These are phyloP conservation scores for Phaffia australis DNA, from an alignment of 768 basidiomycete genomes.

Conservation along the genomic window DNA sequence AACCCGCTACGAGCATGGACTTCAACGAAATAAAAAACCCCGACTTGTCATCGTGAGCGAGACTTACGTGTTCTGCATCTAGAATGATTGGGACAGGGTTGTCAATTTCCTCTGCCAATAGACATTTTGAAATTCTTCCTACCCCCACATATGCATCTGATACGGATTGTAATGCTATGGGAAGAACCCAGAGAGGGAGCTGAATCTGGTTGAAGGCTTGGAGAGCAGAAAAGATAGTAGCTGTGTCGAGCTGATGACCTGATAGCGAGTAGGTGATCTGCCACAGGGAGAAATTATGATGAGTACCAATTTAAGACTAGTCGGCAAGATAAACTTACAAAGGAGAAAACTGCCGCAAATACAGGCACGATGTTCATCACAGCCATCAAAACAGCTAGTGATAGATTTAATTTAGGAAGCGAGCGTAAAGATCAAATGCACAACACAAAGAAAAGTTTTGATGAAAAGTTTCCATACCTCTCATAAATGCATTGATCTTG, in stretches of 20 bases:
- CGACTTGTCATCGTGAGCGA: too few species aligned
- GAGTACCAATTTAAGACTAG: too few species aligned
- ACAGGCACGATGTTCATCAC: conserved; percentile 43
- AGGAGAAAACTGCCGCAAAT: conserved; percentile 36
- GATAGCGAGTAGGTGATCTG: conserved; percentile 55
- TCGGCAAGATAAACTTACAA: conserved; percentile 32
- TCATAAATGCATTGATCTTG: conserved; percentile 30
- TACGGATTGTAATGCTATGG: conserved; percentile 46
- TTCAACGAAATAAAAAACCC: not conserved
- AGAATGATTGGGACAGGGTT: conserved; percentile 45
- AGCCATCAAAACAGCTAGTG: not conserved
- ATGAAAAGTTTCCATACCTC: conserved; percentile 34
- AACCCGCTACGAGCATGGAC: conserved; percentile 41
- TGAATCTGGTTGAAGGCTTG: conserved; percentile 49
- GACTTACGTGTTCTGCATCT: conserved; percentile 20
- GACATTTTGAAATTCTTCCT: conserved; percentile 44
- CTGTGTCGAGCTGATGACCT: conserved; percentile 48
- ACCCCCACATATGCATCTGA: conserved; percentile 49
- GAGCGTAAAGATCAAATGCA: not conserved
- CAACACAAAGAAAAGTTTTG: not conserved
- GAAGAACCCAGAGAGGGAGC: conserved; percentile 49
- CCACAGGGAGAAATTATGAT: conserved; percentile 19
- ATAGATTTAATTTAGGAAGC: not conserved
- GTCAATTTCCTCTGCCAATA: conserved; percentile 39
- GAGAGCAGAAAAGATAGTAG: conserved; percentile 50